These are phyloP conservation scores for Solanum sejunctum DNA, from an alignment of 257 asterid species.

Conservation along the genomic window DNA sequence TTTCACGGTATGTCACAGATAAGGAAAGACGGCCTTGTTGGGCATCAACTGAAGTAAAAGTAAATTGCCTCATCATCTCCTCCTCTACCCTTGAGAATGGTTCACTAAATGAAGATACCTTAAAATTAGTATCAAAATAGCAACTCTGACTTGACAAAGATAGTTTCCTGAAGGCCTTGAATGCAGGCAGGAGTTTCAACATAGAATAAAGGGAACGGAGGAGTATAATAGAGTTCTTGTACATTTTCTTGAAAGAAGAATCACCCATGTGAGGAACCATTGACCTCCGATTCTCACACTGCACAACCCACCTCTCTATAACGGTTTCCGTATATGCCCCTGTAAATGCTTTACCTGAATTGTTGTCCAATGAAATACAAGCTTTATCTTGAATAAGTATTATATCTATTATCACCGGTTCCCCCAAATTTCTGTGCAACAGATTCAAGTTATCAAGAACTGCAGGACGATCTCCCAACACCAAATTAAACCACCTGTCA, in stretches of 20 bases:
- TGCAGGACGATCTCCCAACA: constrained; percentile 74
- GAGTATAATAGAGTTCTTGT: constrained; percentile 71
- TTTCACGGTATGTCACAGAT: constrained; percentile 69
- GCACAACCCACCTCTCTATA: constrained; percentile 89
- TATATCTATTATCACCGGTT: constrained; percentile 79
- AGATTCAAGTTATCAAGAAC: constrained; percentile 74
- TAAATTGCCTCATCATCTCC: constrained; percentile 52
- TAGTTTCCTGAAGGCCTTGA: constrained; percentile 72
- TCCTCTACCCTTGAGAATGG: constrained; percentile 76
- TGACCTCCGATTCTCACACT: constrained; percentile 50
- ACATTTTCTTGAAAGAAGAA: constrained; percentile 54
- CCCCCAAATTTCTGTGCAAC: constrained; percentile 77
- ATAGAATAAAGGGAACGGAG: constrained; percentile 61
- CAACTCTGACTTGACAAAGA: constrained; percentile 40
- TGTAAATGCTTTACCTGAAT: constrained; percentile 12
- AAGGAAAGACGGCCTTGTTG: constrained; percentile 79
- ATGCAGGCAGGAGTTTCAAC: constrained; percentile 91
- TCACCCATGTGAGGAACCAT: constrained; percentile 50
- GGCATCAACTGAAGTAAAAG: constrained; percentile 64
- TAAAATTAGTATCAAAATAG: constrained; percentile 73
- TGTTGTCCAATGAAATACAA: constrained; percentile 18
- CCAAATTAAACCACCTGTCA: constrained; percentile 84
- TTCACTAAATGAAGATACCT: constrained; percentile 52
- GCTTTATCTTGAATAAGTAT: constrained; percentile 57
- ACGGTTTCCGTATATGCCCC: constrained; percentile 50